Base-by-base conservation (phyloP, 148 eudicot genomes). In the Euryodendron excelsum region DNA sequence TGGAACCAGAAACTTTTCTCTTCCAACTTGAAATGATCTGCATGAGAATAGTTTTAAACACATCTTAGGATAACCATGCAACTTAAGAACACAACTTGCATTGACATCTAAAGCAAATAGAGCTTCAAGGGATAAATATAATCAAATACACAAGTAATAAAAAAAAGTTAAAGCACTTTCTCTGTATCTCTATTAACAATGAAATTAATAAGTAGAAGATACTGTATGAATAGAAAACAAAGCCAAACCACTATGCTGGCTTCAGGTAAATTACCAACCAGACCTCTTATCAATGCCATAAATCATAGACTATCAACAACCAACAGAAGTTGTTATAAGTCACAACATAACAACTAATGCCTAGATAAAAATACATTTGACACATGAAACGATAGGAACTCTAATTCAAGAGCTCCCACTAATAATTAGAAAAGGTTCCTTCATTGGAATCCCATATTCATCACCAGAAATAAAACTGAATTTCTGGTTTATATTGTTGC, bases 21-120 rank as follows among this genome's bases (percentile, higher is more conserved):
- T 88, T 74, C 99, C 99, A 70, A 96, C 93, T 87, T 96, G 98
- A 72, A 96, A 90, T 69, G 97, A 90, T 90, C 97, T 94, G 86
- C 83, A 82, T 23, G 71, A n/a, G 44, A 72, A 81, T 17, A 18
- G 64, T 55, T 71, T 21, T 50, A 25, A 64, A 27, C 14, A 30
- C 28, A 30, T 63, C 45, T 65, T 34, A 33, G 4, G 45, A 65
- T 65, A 65, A 4, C 13, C 3, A 64, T 9, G 60, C 41, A 45
- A n/a, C 33, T 25, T 23, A 18, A 55, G 37, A 56, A 33, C n/a
- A 37, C 37, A 0, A 30, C 59, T 48, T 33, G 59, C n/a, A 12
- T 12, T 52, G 37, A 13, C 5, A 56, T 36, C 3, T 36, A 13
- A 56, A 55, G 21, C 44, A 58, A 14, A 37, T 14, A 44, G 55